Evolutionary conservation across 768 basidiomycete species (phyloP).

Genomic region (Kondoa malvinella): DNA sequence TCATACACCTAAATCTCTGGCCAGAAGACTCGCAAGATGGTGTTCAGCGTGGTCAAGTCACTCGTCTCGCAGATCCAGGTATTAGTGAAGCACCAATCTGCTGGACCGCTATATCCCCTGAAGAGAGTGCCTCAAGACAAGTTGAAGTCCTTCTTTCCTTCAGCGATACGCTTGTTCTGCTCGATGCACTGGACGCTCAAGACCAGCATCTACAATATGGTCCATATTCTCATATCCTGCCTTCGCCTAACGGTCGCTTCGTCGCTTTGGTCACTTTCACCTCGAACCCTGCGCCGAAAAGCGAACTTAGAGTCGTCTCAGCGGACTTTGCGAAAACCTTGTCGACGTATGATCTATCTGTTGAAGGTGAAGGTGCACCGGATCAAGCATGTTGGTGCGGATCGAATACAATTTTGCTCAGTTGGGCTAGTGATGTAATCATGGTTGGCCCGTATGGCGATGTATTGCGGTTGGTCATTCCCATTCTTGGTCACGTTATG

Average conservation of each 20-base stretch:
- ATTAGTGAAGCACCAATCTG: slow-evolving; percentile 61
- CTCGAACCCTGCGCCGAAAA: slow-evolving; percentile 30
- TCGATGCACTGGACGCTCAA: slow-evolving; percentile 73
- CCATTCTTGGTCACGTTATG: not conserved
- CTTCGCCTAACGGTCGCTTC: slow-evolving; percentile 86
- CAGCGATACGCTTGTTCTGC: slow-evolving; percentile 57
- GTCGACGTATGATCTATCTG: slow-evolving; percentile 54
- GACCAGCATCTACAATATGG: slow-evolving; percentile 79
- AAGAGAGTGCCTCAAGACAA: slow-evolving; percentile 71
- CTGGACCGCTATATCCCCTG: slow-evolving; percentile 81
- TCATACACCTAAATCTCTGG: slow-evolving; percentile 82
- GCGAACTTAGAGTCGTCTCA: slow-evolving; percentile 81
- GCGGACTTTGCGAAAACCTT: slow-evolving; percentile 75
- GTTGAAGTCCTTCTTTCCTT: slow-evolving; percentile 74
- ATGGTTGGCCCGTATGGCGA: slow-evolving; percentile 89
- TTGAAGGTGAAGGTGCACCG: slow-evolving; percentile 27
- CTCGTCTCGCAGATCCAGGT: slow-evolving; percentile 35
- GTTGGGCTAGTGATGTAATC: slow-evolving; percentile 58
- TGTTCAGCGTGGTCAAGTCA: slow-evolving; percentile 10
- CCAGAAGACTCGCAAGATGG: not conserved
- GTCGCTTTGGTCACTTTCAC: slow-evolving; percentile 58
- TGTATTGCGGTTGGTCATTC: slow-evolving; percentile 48
- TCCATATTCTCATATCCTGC: slow-evolving; percentile 69
- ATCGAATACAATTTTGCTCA: slow-evolving; percentile 76
- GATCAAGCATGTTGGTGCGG: slow-evolving; percentile 85